Percentiles rank a stretch among this genome's conserved stretches.
Evolutionary conservation across 1,284 basidiomycete species (phyloP).

Genomic region (Peniophora sp.): DNA sequence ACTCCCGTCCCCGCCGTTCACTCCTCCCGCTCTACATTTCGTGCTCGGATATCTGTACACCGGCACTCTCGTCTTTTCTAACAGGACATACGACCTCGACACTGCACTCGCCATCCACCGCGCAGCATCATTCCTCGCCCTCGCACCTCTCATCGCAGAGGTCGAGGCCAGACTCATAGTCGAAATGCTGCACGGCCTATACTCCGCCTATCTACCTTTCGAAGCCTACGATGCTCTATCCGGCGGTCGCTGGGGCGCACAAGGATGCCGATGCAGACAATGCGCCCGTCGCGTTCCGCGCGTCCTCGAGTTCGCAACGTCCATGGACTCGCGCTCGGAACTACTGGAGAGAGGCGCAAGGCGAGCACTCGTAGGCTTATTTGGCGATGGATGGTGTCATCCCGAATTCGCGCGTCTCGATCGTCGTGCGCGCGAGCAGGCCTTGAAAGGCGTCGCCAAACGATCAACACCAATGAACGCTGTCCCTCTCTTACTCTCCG

Average conservation of each 20-base stretch:
- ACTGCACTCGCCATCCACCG: slow-evolving; percentile 89
- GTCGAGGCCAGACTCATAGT: slow-evolving; percentile 75
- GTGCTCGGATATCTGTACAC: slow-evolving; percentile 93
- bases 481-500: slow-evolving; percentile 60
- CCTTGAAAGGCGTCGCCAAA: slow-evolving; percentile 66
- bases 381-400: slow-evolving; percentile 81
- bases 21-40: slow-evolving; percentile 90
- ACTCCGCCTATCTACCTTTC: slow-evolving; percentile 74
- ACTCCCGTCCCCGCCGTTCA: slow-evolving; percentile 90
- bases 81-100: slow-evolving; percentile 86
- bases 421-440: slow-evolving; percentile 54
- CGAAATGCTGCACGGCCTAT: slow-evolving; percentile 85
- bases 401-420: slow-evolving; percentile 69
- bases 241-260: slow-evolving; percentile 64
- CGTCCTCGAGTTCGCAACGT: slow-evolving; percentile 71
- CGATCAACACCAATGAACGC: slow-evolving; percentile 58
- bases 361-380: slow-evolving; percentile 70
- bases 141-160: slow-evolving; percentile 73
- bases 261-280: slow-evolving; percentile 74
- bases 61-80: slow-evolving; percentile 88
- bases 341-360: slow-evolving; percentile 66
- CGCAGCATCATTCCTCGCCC: slow-evolving; percentile 74
- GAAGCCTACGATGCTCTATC: slow-evolving; percentile 68
- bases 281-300: slow-evolving; percentile 73
- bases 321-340: slow-evolving; percentile 68